Evolutionary conservation across 495 filamentous ascomycete genomes (phyloP), one percentile per base, ranked within the genome.

Genomic region (Podospora appendiculata): DNA sequence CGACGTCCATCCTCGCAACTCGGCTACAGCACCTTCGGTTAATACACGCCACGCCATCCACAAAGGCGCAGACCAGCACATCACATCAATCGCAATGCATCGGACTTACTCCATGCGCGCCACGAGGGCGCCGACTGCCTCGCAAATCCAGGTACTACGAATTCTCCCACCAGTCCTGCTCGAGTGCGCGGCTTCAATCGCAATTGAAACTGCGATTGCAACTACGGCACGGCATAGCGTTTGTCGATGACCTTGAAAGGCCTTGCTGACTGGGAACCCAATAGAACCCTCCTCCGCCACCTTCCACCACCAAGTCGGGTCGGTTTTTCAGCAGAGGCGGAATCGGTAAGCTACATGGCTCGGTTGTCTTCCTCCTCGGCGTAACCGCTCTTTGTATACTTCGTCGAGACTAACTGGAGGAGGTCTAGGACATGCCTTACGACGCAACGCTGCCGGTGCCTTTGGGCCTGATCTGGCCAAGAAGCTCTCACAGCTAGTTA

Each of bases 31-130:
- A 2, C 25, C 25, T 25, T 25, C 25, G 2, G 5, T 25, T 25
- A 25, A 25, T 25, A 25, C 25, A 25, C 41, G 17, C 14, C 12
- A 6, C 16, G 17, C 42, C 19, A 14, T 19, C 18, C 25, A 14
- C 12, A 19, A 13, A 47, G 13, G 6, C 10, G 34, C 44, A 36
- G 19, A 33, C 32, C 47, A 38, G 16, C 34, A 42, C 39, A 43
- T 34, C 35, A 12, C 41, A 35, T 13, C 51, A 47, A 32, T 50
- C 68, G 74, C 52, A 45, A 97, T 97, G 93, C 92, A 97, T 82
- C 88, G 93, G 58, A 95, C 93, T 58, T 98, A 98, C 66, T 96
- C 90, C 58, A 96, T 97, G 92, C 89, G 93, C 81, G 85, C 92
- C 74, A 83, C 88, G 75, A 84, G 93, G 79, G 86, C 87, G 60